phyloP scores from a whole-genome alignment of 1,284 basidiomycete genomes.

The Apiotrichum siamense region DNA sequence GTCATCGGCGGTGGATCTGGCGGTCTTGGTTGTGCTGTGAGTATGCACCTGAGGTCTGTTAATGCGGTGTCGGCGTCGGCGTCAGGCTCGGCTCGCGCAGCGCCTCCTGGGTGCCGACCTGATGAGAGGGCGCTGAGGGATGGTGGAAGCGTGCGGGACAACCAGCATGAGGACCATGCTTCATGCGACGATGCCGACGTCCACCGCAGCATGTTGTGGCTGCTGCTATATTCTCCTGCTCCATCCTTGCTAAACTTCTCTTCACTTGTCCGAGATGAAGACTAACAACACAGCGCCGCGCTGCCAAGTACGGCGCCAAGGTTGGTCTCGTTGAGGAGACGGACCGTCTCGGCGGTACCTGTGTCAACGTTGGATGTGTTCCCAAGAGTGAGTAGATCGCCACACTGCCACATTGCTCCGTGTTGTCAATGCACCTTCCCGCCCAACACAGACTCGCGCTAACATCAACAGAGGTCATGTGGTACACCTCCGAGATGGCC shows the following conservation, averaged over 20 bases:
- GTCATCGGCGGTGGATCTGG: constrained; percentile 48
- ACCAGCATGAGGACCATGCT: no score
- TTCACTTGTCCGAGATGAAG: neutral
- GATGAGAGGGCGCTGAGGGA: no score
- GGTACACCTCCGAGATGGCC: constrained; percentile 92
- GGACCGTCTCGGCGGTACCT: constrained; percentile 81
- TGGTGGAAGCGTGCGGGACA: no score
- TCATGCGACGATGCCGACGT: no score
- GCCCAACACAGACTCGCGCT: no score
- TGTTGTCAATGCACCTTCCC: no score
- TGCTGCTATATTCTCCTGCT: neutral
- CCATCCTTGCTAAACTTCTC: neutral
- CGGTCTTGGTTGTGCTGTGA: constrained; percentile 46
- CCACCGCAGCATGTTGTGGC: no score
- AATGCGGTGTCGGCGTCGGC: no score
- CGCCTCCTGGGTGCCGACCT: no score
- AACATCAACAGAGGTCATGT: constrained; percentile 72
- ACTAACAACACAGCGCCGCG: constrained; percentile 56
- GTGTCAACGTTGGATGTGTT: constrained; percentile 63
- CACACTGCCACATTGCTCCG: no score
- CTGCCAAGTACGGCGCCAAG: constrained; percentile 89
- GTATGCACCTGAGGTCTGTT: no score
- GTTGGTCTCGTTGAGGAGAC: constrained; percentile 81
- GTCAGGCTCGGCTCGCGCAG: no score
- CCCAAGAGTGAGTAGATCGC: constrained; percentile 30